Base-by-base conservation (phyloP, 805 yeast genomes). In the Candida orba region DNA sequence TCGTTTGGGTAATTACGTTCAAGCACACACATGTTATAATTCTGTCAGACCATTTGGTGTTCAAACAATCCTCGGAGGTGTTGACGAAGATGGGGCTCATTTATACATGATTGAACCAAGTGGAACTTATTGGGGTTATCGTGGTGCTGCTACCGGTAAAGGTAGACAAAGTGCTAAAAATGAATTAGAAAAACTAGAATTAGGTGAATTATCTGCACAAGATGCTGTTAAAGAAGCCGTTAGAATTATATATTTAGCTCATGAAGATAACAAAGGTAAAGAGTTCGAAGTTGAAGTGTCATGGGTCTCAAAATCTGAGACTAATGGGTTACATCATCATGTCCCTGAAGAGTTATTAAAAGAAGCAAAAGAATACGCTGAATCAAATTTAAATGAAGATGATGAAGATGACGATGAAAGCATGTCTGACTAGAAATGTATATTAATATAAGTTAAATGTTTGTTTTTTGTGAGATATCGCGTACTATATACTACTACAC, bases 11-110 rank as follows among this genome's bases (percentile, higher is more conserved):
- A 79, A 84, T 55, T 91, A 85, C 61, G 95, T 88, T 20, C 98
- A 91, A 67, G 95, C 95, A 37, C 88, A 88, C 66, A 93, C 99
- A 4, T 78, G 95, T 59, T 93, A 90, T 68, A 88, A 86, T 63
- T 90, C 97, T 30, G 99, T 93, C 10, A 84, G 99, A 67, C 99
- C 99, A 20, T 93, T 93, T 65, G 99, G 99, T 44, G 78, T 95
- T 48, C 79, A 88, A 43, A 80, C 96, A 10, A 90, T 93, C 50
- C 76, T 93, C 38, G 99, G 97, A 41, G 99, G 99, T 52, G 78
- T 86, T 39, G 98, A 91, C 62, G 82, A 78, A 36, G 78, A 84
- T 48, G 98, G 97, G 12, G 78, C 95, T 18, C 97, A 91, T 63
- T 75, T 93, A 56, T 91, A 84, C 68, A 93, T 91, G 97, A 73